phyloP scores from a whole-genome alignment of 805 yeast species.

The Yamadazyma sp. region DNA sequence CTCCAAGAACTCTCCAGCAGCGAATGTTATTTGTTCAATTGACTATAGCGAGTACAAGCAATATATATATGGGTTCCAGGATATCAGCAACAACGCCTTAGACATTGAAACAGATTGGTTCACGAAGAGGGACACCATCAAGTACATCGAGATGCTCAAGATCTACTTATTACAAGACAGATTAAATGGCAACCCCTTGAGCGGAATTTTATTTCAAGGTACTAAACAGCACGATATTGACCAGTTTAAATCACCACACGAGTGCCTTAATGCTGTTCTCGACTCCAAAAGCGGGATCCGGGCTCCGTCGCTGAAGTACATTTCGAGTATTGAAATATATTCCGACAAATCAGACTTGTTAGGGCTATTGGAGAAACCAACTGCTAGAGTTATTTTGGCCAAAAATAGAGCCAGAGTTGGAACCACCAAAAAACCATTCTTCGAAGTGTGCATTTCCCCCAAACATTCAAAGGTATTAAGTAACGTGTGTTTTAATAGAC shows the following conservation, averaged over 20 bases:
- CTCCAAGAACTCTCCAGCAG: not conserved
- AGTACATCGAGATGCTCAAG: constrained; percentile 7
- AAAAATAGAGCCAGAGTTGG: constrained; percentile 39
- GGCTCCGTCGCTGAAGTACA: not conserved
- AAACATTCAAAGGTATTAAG: constrained; percentile 33
- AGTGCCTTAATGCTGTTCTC: not conserved
- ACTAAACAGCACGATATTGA: not conserved
- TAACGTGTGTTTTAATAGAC: constrained; percentile 23
- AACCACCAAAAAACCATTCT: constrained; percentile 44
- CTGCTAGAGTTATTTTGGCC: constrained; percentile 41
- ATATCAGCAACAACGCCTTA: constrained; percentile 20
- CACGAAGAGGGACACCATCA: too few species aligned
- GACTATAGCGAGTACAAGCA: not conserved
- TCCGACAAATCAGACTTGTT: not conserved
- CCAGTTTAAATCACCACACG: not conserved
- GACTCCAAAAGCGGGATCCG: not conserved
- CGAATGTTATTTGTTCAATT: not conserved
- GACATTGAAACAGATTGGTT: constrained; percentile 9
- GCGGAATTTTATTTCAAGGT: not conserved
- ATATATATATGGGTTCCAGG: constrained; percentile 14
- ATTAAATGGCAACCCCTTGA: constrained; percentile 2
- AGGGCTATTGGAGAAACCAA: constrained; percentile 19
- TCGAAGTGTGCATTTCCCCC: constrained; percentile 49
- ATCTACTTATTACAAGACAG: constrained; percentile 7
- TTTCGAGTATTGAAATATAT: constrained; percentile 2